These are phyloP conservation scores for Hypericum perforatum DNA, from an alignment of 345 rosid genomes.

Conservation along the genomic window DNA sequence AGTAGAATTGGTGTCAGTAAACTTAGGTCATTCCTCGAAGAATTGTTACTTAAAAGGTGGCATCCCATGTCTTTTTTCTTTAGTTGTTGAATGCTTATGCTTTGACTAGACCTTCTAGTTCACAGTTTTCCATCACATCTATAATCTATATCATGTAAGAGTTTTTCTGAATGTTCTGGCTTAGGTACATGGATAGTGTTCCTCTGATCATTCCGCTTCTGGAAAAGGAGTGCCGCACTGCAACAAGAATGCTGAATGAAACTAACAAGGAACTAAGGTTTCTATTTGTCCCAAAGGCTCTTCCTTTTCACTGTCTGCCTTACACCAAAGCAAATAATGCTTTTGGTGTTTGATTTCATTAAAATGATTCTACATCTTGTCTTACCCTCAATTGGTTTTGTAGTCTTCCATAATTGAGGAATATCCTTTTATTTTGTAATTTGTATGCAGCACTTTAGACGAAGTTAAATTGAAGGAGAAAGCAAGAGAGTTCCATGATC, in stretches of 20 bases:
- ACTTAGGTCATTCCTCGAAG: slow-evolving; percentile 75
- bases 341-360: not conserved
- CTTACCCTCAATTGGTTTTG: slow-evolving; percentile 5
- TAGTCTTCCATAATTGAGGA: not conserved
- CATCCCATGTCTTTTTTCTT: slow-evolving; percentile 1
- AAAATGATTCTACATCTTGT: not conserved
- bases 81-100: not conserved
- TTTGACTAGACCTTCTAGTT: not conserved
- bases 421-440: slow-evolving; percentile 8
- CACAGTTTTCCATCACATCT: too few species aligned
- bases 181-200: slow-evolving; percentile 82
- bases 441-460: slow-evolving; percentile 61
- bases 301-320: slow-evolving; percentile 5
- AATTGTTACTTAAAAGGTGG: slow-evolving; percentile 73
- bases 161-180: slow-evolving; percentile 8
- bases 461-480: slow-evolving; percentile 87
- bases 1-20: slow-evolving; percentile 85
- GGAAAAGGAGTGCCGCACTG: slow-evolving; percentile 70
- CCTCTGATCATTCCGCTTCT: slow-evolving; percentile 84
- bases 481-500: slow-evolving; percentile 78
- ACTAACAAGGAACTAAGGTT: slow-evolving; percentile 86
- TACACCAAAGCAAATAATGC: slow-evolving; percentile 1
- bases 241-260: slow-evolving; percentile 54
- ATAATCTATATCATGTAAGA: too few species aligned
- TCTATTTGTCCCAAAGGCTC: slow-evolving; percentile 6